Base-by-base conservation (phyloP, 2,329 filamentous ascomycete species). In the Talaromyces funiculosus region DNA sequence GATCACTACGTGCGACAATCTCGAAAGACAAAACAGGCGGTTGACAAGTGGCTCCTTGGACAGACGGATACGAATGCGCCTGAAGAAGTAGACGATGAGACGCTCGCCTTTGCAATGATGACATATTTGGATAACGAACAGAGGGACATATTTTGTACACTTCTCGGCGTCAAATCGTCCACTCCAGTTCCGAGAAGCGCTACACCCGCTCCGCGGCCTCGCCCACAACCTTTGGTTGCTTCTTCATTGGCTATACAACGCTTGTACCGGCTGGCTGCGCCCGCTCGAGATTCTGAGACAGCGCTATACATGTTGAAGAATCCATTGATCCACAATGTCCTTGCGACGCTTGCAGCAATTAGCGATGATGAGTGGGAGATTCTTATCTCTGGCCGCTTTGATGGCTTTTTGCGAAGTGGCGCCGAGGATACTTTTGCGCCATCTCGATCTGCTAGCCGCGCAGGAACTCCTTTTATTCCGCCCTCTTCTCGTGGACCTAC, bases 361-460 rank as follows among this genome's bases (percentile, higher is more conserved):
- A 94, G 89, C 70, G 84, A 87, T 51, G 89, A 90, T n/a, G 93
- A 97, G 74, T 97, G 93, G 93, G 93, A 97, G 64, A 96, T 97
- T 59, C 81, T 97, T 12, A 90, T 89, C 4, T 97, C 93, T 0
- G 93, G 93, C 29, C 89, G 93, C 29, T 97, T 97, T 68, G 92
- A 97, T 70, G 93, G 93, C 3, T 97, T 97, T 76, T 81, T 97
- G 20, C 96, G 93, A 86, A 96, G 91, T 47, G 93, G 93, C 22
- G 91, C 90, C 6, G 92, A 97, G 65, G 80, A 83, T 51, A 51
- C 69, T 9, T 68, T 76, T 5, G 64, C 67, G 7, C 61, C 66
- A 43, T 62, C 67, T 7, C 69, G 73, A 29, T 70, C 69, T 61
- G 66, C 82, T 84, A 72, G 69, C 56, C 71, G 72, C 31, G 72